Percentiles rank a stretch among this genome's conserved stretches.
These are phyloP conservation scores for Globisporangium cylindrosporum DNA, from an alignment of 352 stramenopile species.

Conservation along the genomic window DNA sequence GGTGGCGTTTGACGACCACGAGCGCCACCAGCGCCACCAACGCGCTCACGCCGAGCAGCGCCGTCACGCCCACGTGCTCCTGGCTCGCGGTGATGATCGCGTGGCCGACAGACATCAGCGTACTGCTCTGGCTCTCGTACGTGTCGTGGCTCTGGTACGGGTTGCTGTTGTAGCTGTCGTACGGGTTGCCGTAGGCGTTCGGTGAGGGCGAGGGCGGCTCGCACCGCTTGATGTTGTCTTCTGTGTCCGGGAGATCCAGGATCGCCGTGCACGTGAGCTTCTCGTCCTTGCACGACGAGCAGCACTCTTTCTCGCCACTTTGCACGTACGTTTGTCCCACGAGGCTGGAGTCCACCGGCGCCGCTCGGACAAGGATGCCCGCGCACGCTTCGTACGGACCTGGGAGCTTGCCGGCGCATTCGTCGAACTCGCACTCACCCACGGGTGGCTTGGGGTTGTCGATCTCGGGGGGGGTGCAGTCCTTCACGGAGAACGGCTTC, in stretches of 20 bases:
- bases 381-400: slow-evolving; percentile 52
- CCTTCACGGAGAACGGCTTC: slow-evolving; percentile 45
- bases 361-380: slow-evolving; percentile 33
- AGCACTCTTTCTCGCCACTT: slow-evolving; percentile 36
- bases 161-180: slow-evolving; percentile 21
- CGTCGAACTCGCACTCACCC: slow-evolving; percentile 39
- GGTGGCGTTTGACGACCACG: slow-evolving; percentile 45
- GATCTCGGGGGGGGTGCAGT: slow-evolving; percentile 56
- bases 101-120: slow-evolving; percentile 25
- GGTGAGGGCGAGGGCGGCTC: slow-evolving; percentile 22
- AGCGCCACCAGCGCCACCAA: slow-evolving; percentile 51
- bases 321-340: slow-evolving; percentile 23
- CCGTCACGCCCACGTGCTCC: slow-evolving; percentile 27
- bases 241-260: slow-evolving; percentile 32
- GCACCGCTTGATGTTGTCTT: slow-evolving; percentile 58
- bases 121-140: slow-evolving; percentile 6
- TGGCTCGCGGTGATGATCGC: slow-evolving; percentile 22
- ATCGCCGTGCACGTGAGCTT: slow-evolving; percentile 41
- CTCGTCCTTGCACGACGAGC: slow-evolving; percentile 31
- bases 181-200: slow-evolving; percentile 21
- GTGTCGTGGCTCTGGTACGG: slow-evolving; percentile 4
- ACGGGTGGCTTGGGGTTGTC: slow-evolving; percentile 28
- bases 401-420: slow-evolving; percentile 28
- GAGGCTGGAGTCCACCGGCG: background rate
- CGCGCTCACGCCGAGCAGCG: slow-evolving; percentile 33